Percentiles rank a stretch among this genome's conserved stretches.
Conservation (phyloP, 139 green algal species). For the Chlamydomonas sp. region DNA sequence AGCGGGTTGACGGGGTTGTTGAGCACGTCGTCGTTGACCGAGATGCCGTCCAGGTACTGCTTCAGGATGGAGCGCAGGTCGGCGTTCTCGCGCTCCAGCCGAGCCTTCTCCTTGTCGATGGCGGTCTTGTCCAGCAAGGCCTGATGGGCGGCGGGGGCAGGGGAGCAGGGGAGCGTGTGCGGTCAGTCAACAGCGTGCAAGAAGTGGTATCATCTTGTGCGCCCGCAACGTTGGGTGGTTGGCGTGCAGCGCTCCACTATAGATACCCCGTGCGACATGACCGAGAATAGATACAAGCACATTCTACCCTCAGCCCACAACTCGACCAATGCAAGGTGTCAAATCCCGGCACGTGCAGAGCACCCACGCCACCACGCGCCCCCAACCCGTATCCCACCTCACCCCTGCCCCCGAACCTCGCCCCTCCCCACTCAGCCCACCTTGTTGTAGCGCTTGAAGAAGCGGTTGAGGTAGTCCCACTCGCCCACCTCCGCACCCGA, state of each 20-base stretch:
- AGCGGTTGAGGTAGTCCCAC: constrained; percentile 86
- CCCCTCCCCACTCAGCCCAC: constrained; percentile 26
- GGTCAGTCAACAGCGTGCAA: neutral
- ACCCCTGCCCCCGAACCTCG: neutral
- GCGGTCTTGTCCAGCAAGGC: constrained; percentile 74
- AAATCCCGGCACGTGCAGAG: neutral
- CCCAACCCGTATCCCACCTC: neutral
- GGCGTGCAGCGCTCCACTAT: neutral
- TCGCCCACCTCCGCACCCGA: constrained; percentile 68
- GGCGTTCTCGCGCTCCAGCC: constrained; percentile 82
- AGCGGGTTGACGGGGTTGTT: constrained; percentile 89
- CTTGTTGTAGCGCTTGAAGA: constrained; percentile 78
- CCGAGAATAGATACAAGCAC: too few relatives aligned
- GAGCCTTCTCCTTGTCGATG: constrained; percentile 77
- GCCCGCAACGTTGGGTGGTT: neutral
- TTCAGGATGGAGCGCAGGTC: constrained; percentile 78
- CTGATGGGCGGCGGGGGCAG: constrained; percentile 3
- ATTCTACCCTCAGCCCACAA: neutral
- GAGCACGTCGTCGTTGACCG: constrained; percentile 83
- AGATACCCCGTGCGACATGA: too few relatives aligned
- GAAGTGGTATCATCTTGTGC: neutral
- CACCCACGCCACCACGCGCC: too few relatives aligned
- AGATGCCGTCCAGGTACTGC: constrained; percentile 81
- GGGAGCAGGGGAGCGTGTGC: neutral
- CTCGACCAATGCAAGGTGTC: neutral